These are phyloP conservation scores for Lentinula detonsa DNA, from an alignment of 768 basidiomycete genomes.

Conservation along the genomic window DNA sequence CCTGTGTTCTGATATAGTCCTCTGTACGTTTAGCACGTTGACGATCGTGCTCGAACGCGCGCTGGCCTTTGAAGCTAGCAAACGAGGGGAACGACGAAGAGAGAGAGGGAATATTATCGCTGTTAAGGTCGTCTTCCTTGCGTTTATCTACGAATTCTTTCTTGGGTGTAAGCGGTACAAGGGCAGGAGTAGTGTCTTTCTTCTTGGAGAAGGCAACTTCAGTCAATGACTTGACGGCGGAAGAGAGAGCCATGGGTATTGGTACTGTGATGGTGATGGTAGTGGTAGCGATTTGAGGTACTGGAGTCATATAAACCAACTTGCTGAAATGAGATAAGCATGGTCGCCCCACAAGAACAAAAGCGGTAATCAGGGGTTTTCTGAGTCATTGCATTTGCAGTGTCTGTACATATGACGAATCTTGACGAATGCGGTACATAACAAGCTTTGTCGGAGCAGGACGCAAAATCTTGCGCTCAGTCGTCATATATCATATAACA, in stretches of 20 bases:
- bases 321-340: background rate
- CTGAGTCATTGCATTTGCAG: background rate
- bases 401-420: too few species aligned
- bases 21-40: slow-evolving; percentile 40
- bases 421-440: too few species aligned
- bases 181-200: background rate
- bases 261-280: background rate
- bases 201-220: background rate
- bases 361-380: background rate
- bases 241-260: background rate
- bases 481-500: too few species aligned
- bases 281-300: background rate
- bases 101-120: background rate
- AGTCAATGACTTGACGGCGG: background rate
- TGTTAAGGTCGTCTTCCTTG: background rate
- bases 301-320: background rate
- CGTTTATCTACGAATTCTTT: background rate
- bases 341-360: background rate
- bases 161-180: background rate
- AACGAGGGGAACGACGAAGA: slow-evolving; percentile 10
- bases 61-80: slow-evolving; percentile 30
- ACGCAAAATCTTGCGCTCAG: too few species aligned
- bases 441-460: too few species aligned
- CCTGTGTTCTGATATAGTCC: slow-evolving; percentile 29
- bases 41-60: slow-evolving; percentile 44